Percentiles rank a stretch among this genome's conserved stretches.
These are phyloP conservation scores for Diplodia corticola DNA, from an alignment of 2,329 filamentous ascomycete genomes.

Conservation along the genomic window DNA sequence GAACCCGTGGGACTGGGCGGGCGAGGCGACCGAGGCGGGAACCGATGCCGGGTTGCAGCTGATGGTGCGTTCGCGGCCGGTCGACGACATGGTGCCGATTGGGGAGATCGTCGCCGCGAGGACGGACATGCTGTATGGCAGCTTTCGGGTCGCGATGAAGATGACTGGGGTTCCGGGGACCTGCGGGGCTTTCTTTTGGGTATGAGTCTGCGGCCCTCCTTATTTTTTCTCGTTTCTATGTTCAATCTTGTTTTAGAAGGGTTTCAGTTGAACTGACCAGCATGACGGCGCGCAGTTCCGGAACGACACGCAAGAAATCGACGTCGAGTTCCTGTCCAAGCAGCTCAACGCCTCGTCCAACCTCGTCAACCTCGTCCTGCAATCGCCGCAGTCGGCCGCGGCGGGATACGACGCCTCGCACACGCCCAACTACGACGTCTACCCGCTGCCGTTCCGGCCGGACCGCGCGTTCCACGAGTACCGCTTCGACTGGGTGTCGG, in stretches of 20 bases:
- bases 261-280: too few relatives aligned
- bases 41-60: conserved; percentile 40
- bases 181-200: conserved; percentile 79
- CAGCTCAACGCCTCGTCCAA: conserved; percentile 61
- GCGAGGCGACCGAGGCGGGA: conserved; percentile 48
- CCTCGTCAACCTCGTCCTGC: conserved; percentile 73
- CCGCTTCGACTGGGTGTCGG: conserved; percentile 71
- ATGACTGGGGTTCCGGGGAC: conserved; percentile 63
- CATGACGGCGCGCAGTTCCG: conserved; percentile 62
- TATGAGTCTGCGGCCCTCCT: conserved; percentile 36
- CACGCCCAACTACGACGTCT: conserved; percentile 59
- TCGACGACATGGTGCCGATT: conserved; percentile 56
- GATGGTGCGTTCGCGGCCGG: conserved; percentile 39
- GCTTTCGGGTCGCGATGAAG: conserved; percentile 68
- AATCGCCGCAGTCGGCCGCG: conserved; percentile 61
- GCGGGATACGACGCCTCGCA: conserved; percentile 63
- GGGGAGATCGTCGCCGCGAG: conserved; percentile 65
- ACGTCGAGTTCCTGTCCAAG: conserved; percentile 74
- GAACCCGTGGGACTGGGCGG: conserved; percentile 45
- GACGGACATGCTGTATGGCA: conserved; percentile 67
- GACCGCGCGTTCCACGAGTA: conserved; percentile 71
- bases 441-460: conserved; percentile 66
- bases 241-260: too few relatives aligned
- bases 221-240: not conserved
- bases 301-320: conserved; percentile 78